A percentile compares a stretch with the other conserved stretches of the same genome.
phyloP scores from a whole-genome alignment of 2,329 filamentous ascomycete genomes.

The Endoconidiophora polonica region DNA sequence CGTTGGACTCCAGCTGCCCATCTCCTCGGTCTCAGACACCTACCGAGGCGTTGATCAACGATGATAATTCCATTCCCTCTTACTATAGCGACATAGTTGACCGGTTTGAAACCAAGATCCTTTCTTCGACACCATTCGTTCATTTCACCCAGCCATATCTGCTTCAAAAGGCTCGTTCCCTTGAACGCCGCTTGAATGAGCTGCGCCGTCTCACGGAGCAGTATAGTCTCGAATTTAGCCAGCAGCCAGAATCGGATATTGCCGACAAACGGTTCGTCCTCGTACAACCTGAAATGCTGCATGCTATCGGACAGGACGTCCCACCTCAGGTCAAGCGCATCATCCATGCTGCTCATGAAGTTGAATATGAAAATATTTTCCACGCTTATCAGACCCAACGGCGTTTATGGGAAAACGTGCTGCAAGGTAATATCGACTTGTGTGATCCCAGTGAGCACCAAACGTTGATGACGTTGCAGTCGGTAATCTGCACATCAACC shows the following conservation, averaged over 20 bases:
- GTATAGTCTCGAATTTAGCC: constrained; percentile 9
- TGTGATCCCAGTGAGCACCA: constrained; percentile 95
- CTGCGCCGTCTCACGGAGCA: constrained; percentile 72
- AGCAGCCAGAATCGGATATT: constrained; percentile 27
- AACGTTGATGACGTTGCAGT: constrained; percentile 88
- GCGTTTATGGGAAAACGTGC: constrained; percentile 88
- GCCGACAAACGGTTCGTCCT: constrained; percentile 59
- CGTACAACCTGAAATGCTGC: constrained; percentile 90
- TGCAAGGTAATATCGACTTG: constrained; percentile 71
- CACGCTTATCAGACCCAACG: constrained; percentile 92
- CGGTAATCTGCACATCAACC: constrained; percentile 80
- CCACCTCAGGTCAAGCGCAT: constrained; percentile 84
- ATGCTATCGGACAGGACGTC: constrained; percentile 61
- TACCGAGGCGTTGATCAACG: neutral
- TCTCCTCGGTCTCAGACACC: no score
- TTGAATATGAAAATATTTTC: constrained; percentile 87
- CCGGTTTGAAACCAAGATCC: constrained; percentile 79
- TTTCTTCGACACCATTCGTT: constrained; percentile 92
- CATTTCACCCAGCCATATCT: constrained; percentile 90
- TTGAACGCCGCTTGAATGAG: constrained; percentile 70
- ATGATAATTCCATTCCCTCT: constrained; percentile 70
- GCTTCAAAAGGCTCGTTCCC: constrained; percentile 77
- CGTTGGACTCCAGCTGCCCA: no score
- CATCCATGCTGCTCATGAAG: constrained; percentile 84
- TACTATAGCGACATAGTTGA: constrained; percentile 93